phyloP scores from a whole-genome alignment of 1,284 basidiomycete genomes.

The Vanrija sp. region DNA sequence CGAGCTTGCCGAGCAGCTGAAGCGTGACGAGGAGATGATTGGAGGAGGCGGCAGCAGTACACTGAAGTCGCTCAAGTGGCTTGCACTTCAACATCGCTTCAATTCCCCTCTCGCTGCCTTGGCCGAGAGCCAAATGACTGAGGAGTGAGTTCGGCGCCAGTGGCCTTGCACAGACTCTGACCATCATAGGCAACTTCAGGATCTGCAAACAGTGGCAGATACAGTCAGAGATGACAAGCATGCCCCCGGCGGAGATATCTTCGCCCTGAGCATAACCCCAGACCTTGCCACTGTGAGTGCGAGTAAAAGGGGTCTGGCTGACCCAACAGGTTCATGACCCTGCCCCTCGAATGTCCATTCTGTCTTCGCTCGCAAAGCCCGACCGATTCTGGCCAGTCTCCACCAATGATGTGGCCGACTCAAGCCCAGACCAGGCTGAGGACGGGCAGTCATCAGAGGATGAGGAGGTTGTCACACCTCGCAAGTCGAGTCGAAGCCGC shows the following conservation, averaged over 20 bases:
- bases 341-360: slow-evolving; percentile 15
- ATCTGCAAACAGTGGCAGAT: neutral
- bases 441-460: neutral
- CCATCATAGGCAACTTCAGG: neutral
- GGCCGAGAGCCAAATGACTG: neutral
- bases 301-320: neutral
- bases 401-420: neutral
- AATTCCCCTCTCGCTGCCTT: slow-evolving; percentile 27
- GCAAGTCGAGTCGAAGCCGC: neutral
- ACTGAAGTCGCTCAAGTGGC: slow-evolving; percentile 38
- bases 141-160: neutral
- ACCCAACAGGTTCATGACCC: slow-evolving; percentile 12
- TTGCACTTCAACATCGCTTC: slow-evolving; percentile 26
- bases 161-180: neutral
- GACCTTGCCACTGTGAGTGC: slow-evolving; percentile 19
- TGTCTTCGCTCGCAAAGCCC: slow-evolving; percentile 11
- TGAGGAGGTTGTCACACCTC: neutral
- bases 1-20: slow-evolving; percentile 27
- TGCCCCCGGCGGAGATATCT: slow-evolving; percentile 17
- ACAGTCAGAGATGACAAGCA: neutral
- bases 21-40: slow-evolving; percentile 22
- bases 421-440: neutral
- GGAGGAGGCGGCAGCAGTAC: slow-evolving; percentile 27
- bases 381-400: slow-evolving; percentile 1
- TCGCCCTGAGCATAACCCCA: slow-evolving; percentile 12